Base-by-base conservation (phyloP, 495 filamentous ascomycete genomes). In the Corynascus novoguineensis region DNA sequence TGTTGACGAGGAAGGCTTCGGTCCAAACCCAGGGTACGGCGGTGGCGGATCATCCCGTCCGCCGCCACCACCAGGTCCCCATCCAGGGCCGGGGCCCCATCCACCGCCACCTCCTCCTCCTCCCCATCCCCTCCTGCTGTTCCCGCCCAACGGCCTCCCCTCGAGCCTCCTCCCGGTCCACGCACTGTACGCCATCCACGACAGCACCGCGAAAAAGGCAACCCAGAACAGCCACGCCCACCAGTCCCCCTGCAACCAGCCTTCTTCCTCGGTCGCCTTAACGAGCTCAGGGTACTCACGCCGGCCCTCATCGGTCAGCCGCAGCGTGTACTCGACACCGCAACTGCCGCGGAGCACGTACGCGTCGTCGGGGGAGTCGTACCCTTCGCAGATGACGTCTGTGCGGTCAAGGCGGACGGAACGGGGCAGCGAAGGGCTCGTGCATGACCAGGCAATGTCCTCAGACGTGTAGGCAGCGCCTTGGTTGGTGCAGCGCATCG, bases 301-400 rank as follows among this genome's bases (percentile, higher is more conserved):
- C 74, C 92, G 84, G 4, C 93, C 92, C n/a, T 77, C 68, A 17
- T 89, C 88, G 4, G 92, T 98, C 32, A 98, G 72, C 1, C 86
- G 62, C 8, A 98, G 67, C 4, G 88, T 77, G 68, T 97, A 98
- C 69, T 98, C 92, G 11, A 96, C 92, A 2, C 90, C 93, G 71
- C 93, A 98, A 64, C 83, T 89, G 4, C 93, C 92, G 59, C 89
- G 89, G 17, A 98, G 74, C 5, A 97, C 80, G 72, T 90, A 93
- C 0, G 80, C 79, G 66, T 98, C 93, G 19, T 90, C 81, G 0
- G 86, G 71, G 11, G 68, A 72, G 17, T 80, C 75, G 70, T 96
- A 97, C 9, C 93, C 93, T 65, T 98, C 93, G 69, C 93, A 98
- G 4, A 89, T 76, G 11, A 98, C 93, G 53, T 98, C 92, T 3